These are phyloP conservation scores for Cercospora janseana DNA, from an alignment of 2,329 filamentous ascomycete species.

Conservation along the genomic window DNA sequence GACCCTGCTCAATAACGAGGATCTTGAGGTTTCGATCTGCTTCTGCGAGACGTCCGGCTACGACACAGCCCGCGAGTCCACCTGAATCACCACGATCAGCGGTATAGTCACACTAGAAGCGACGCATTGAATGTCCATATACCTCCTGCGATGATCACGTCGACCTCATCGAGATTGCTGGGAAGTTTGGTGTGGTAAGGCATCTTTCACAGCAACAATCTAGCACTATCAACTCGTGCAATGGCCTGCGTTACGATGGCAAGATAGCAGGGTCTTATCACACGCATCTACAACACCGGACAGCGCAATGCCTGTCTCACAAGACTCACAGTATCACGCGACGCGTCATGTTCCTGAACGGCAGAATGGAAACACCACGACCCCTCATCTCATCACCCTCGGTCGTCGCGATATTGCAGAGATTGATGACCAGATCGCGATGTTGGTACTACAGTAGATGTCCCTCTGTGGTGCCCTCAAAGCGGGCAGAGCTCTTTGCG, in stretches of 20 bases:
- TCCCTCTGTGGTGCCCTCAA: neutral
- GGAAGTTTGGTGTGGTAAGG: constrained; percentile 23
- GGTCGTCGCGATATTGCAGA: neutral
- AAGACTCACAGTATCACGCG: too few species aligned
- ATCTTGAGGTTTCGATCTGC: constrained; percentile 52
- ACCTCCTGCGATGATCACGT: constrained; percentile 27
- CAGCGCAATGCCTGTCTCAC: too few species aligned
- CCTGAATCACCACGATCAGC: constrained; percentile 39
- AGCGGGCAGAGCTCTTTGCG: constrained; percentile 4
- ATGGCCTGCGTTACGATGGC: too few species aligned
- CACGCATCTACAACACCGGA: neutral
- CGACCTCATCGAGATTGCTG: constrained; percentile 17
- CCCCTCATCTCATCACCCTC: constrained; percentile 7
- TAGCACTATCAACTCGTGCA: neutral
- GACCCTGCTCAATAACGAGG: constrained; percentile 55
- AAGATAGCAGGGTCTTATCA: too few species aligned
- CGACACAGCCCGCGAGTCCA: constrained; percentile 51
- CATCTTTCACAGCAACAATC: constrained; percentile 12
- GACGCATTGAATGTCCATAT: too few species aligned
- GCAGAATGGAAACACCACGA: neutral
- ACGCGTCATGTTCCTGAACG: constrained; percentile 9
- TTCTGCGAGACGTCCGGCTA: constrained; percentile 52
- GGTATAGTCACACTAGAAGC: too few species aligned
- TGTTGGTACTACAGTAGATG: neutral
- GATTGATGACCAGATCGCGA: neutral